phyloP scores from a whole-genome alignment of 768 basidiomycete genomes.

The Hypsizygus marmoreus region DNA sequence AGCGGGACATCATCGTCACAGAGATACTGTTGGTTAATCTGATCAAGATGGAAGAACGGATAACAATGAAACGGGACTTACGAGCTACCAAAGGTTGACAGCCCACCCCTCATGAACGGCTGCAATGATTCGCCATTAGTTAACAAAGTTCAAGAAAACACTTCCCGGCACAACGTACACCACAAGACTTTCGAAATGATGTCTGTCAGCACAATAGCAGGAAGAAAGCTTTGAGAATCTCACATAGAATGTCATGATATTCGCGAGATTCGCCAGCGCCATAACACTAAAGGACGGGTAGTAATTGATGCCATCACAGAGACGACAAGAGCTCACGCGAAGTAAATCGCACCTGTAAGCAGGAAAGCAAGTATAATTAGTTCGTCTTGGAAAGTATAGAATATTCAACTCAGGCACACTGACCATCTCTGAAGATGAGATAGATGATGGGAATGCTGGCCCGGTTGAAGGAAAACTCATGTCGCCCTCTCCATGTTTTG shows the following conservation, averaged over 20 bases:
- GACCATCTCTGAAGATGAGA: slow-evolving; percentile 51
- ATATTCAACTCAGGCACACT: too few relatives aligned
- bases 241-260: too few relatives aligned
- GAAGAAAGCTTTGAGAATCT: neutral
- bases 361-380: neutral
- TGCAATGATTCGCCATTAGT: slow-evolving; percentile 20
- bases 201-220: slow-evolving; percentile 1
- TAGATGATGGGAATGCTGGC: slow-evolving; percentile 35
- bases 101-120: too few relatives aligned
- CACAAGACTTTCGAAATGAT: slow-evolving; percentile 20
- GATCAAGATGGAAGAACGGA: slow-evolving; percentile 45
- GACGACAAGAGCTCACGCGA: slow-evolving; percentile 48
- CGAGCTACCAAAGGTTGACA: too few relatives aligned
- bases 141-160: neutral
- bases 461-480: slow-evolving; percentile 25
- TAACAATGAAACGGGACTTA: slow-evolving; percentile 45
- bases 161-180: slow-evolving; percentile 14
- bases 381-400: neutral
- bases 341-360: slow-evolving; percentile 54
- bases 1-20: slow-evolving; percentile 51
- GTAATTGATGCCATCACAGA: too few relatives aligned
- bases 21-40: slow-evolving; percentile 36
- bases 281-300: slow-evolving; percentile 39
- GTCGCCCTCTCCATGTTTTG: slow-evolving; percentile 40
- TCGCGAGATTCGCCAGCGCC: slow-evolving; percentile 48